These are phyloP conservation scores for Phytophthora sp. DNA, from an alignment of 352 stramenopile genomes.

Conservation along the genomic window DNA sequence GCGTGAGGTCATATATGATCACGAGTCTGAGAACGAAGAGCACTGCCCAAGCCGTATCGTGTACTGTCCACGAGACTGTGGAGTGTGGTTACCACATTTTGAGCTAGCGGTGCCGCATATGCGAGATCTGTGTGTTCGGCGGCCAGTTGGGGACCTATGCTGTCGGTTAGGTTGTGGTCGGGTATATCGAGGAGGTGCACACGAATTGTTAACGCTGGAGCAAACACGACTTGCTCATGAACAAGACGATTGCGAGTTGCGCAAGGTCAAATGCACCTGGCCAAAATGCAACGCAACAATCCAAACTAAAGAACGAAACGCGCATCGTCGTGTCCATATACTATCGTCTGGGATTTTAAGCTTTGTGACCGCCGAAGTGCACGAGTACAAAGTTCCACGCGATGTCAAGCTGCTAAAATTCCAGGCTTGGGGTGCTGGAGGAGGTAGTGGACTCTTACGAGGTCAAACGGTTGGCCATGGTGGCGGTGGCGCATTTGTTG, in stretches of 20 bases:
- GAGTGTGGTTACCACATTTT: constrained; percentile 64
- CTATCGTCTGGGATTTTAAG: constrained; percentile 63
- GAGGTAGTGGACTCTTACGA: constrained; percentile 66
- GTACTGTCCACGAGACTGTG: constrained; percentile 67
- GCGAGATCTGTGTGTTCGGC: constrained; percentile 58
- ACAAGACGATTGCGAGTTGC: constrained; percentile 67
- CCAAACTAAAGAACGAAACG: constrained; percentile 64
- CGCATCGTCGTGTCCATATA: constrained; percentile 64
- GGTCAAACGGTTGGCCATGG: constrained; percentile 57
- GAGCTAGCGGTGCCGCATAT: constrained; percentile 56
- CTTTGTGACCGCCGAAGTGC: constrained; percentile 65
- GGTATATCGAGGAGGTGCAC: constrained; percentile 58
- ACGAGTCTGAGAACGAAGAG: constrained; percentile 53
- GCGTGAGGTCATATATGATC: constrained; percentile 54
- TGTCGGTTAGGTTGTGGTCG: constrained; percentile 68
- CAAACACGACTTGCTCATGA: constrained; percentile 73
- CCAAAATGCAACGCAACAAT: constrained; percentile 61
- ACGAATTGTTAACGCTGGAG: constrained; percentile 70
- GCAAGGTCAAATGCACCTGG: constrained; percentile 79
- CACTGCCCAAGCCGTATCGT: constrained; percentile 61
- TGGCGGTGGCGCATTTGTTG: constrained; percentile 72
- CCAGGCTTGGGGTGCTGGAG: constrained; percentile 74
- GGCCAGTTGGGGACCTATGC: constrained; percentile 60
- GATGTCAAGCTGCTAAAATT: constrained; percentile 71
- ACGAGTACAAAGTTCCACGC: constrained; percentile 72